phyloP scores from a whole-genome alignment of 169 alveolate genomes.

The Plasmodium vinckei region DNA sequence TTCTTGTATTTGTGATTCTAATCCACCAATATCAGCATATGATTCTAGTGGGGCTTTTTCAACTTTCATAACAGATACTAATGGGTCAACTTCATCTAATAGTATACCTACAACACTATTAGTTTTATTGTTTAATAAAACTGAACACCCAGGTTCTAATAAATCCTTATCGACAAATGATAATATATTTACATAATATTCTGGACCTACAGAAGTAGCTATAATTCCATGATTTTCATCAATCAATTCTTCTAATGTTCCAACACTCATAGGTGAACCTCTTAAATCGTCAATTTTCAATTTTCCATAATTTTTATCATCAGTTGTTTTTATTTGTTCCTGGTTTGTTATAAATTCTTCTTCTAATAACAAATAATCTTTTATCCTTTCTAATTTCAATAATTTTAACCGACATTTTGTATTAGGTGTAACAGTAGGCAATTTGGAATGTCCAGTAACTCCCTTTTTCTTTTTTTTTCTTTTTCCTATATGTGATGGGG shows the following conservation, averaged over 20 bases:
- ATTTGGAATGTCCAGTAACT: conserved; percentile 84
- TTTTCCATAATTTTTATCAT: conserved; percentile 82
- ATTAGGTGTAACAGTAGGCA: conserved; percentile 94
- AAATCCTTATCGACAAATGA: conserved; percentile 98
- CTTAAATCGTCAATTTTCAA: conserved; percentile 96
- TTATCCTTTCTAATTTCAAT: conserved; percentile 94
- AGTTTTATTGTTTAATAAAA: conserved; percentile 96
- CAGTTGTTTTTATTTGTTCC: conserved; percentile 86
- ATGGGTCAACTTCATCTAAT: conserved; percentile 98
- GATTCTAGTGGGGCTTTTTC: conserved; percentile 99
- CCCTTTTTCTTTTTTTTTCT: conserved; percentile 68
- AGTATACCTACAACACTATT: conserved; percentile 97
- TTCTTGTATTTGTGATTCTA: conserved; percentile 97
- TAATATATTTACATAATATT: conserved; percentile 97
- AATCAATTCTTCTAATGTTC: conserved; percentile 97
- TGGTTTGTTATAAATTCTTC: conserved; percentile 94
- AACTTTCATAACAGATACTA: conserved; percentile 97
- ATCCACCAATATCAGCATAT: conserved; percentile 99
- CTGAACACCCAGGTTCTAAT: conserved; percentile 98
- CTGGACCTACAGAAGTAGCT: conserved; percentile 98
- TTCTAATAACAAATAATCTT: conserved; percentile 96
- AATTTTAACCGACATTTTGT: conserved; percentile 95
- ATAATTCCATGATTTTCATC: conserved; percentile 99
- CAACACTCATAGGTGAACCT: conserved; percentile 98
- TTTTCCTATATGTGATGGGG: conserved; percentile 72